Base-by-base conservation (phyloP, 2,329 filamentous ascomycete species). In the Pseudocercospora pini-densiflorae region DNA sequence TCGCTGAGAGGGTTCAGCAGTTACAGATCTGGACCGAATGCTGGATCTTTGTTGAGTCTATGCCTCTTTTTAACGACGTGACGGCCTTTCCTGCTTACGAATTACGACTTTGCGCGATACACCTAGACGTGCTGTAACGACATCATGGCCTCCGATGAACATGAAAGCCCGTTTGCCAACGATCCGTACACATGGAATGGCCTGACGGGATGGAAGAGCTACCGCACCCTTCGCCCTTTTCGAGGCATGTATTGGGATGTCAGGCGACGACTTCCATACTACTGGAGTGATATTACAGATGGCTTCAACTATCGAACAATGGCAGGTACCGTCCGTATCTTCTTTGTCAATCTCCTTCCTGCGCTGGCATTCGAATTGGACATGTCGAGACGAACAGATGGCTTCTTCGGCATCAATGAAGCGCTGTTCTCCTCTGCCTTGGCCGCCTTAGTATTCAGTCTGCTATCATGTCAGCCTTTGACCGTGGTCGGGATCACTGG, bases 401-500 rank as follows among this genome's bases (percentile, higher is more conserved):
- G 85, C 76, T 74, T 65, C 61, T 87, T 83, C 68, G 86, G 86
- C 40, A 80, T 88, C 72, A 88, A 87, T 65, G 85, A 87, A 72
- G 84, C 81, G 0, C 78, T 87, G 1, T 84, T 87, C 70, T 80
- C 85, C 0, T 86, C 85, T 0, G 85, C 83, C 2, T 74, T 87
- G n/a, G 85, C 84, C 1, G 84, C 84, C 2, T 81, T 86, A 70
- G 81, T 87, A 1, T 87, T 87, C 74, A 86, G 83, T 70, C 71
- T 83, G 5, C 71, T 87, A 1, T 80, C 80, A 23, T 83, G 81
- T 31, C 85, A 87, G 71, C 86, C 86, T 0, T 74, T 88, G 51
- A 87, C 84, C 3, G 85, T 87, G 19, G 85, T 87, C 16, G 86
- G 86, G 5, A 84, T 87, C 43, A 87, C 85, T 4, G 86, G 86